Base-by-base conservation (phyloP, 2,329 filamentous ascomycete species). In the Fonsecaea nubica region DNA sequence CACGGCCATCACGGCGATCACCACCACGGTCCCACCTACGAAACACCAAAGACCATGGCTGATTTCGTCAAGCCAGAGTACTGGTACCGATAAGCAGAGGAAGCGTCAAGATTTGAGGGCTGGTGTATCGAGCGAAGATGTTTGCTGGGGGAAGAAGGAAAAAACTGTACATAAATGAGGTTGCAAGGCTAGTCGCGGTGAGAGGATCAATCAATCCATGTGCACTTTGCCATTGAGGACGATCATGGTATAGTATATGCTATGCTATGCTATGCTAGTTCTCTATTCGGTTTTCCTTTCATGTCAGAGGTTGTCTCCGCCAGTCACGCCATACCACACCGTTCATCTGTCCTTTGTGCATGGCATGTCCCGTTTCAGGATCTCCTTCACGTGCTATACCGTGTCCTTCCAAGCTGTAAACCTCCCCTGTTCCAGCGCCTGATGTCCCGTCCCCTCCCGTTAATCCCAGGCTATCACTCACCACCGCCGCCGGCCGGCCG, bases 51-150 rank as follows among this genome's bases (percentile, higher is more conserved):
- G 90, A 97, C 92, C 75, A 94, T 98, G 79, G 92, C 92, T 81
- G 92, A 99, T 86, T 98, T 87, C 82, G 89, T 99, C 83, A 93
- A 92, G 87, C 92, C 93, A 69, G 89, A 97, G 79, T 99, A 98
- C 87, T 89, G 89, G 85, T 96, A 94, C 77, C 76, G 77, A 78
- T 82, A 79, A 77, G 58, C 18, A 32, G 45, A 32, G 12, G 42
- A 5, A 13, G 33, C 12, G 33, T 21, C 38, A 52, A 42, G 35
- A 45, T 7, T 36, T 40, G 21, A 18, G 32, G 38, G 52, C n/a
- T 40, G 63, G 30, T 53, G 40, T 58, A 18, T 25, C 25, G 40
- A 30, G 25, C 30, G 40, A 50, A 25, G 18, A 8, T 4, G 45
- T 5, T 25, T 10, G 10, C 25, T 3, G 50, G 13, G 21, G 30